phyloP scores from a whole-genome alignment of 257 asterid genomes.

The Nicotiana paniculata region DNA sequence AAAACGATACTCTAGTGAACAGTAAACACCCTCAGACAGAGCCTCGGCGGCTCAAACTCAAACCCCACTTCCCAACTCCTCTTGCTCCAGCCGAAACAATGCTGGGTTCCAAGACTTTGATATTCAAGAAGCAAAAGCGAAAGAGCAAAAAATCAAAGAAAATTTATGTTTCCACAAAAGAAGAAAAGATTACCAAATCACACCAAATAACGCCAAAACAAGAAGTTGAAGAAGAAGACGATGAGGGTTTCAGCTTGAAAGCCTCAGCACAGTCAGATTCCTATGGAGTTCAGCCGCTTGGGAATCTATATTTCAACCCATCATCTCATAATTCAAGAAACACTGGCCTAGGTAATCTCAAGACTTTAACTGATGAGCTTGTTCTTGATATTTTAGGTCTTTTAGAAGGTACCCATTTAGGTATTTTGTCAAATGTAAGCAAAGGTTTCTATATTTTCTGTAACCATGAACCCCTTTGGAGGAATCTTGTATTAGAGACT shows the following conservation, averaged over 20 bases:
- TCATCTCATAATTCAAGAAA: constrained; percentile 58
- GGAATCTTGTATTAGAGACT: constrained; percentile 64
- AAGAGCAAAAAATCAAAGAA: constrained; percentile 24
- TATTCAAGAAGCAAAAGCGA: constrained; percentile 25
- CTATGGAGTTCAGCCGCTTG: constrained; percentile 85
- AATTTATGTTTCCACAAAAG: constrained; percentile 18
- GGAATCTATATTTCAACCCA: constrained; percentile 66
- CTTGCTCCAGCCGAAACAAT: constrained; percentile 19
- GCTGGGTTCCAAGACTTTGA: constrained; percentile 37
- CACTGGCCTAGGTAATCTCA: constrained; percentile 70
- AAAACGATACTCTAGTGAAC: not conserved
- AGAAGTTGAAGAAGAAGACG: constrained; percentile 25
- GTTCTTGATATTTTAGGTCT: constrained; percentile 74
- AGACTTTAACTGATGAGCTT: constrained; percentile 77
- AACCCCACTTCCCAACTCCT: not conserved
- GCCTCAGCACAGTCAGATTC: constrained; percentile 48
- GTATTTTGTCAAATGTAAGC: constrained; percentile 75
- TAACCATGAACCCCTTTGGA: constrained; percentile 91
- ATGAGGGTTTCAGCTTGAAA: constrained; percentile 66
- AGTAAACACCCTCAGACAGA: not conserved
- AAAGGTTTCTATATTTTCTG: constrained; percentile 88
- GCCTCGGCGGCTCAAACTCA: not conserved
- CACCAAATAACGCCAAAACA: constrained; percentile 14
- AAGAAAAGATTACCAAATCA: constrained; percentile 8
- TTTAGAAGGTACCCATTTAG: constrained; percentile 54